Conservation (phyloP, 2,329 filamentous ascomycete genomes). For the Tetracladium maxilliforme region DNA sequence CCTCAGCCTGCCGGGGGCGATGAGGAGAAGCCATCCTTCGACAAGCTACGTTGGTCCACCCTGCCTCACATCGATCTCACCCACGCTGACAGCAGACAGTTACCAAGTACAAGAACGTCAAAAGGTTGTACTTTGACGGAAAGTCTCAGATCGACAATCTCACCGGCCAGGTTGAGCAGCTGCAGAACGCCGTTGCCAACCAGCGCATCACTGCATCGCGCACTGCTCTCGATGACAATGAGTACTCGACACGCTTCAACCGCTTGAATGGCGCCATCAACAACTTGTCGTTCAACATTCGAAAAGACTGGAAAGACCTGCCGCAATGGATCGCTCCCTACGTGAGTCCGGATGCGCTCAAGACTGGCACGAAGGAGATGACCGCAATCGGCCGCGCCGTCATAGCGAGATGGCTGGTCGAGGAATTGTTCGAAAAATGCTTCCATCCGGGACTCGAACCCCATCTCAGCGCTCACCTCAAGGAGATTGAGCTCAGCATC, state of each 20-base stretch:
- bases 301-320: conserved; percentile 80
- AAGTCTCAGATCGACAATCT: too few species aligned
- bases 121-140: conserved; percentile 94
- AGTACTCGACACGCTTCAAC: conserved; percentile 81
- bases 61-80: conserved; percentile 18
- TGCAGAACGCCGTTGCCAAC: conserved; percentile 95
- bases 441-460: conserved; percentile 84
- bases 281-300: conserved; percentile 88
- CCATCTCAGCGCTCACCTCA: conserved; percentile 62
- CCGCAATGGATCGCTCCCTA: conserved; percentile 67
- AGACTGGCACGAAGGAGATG: conserved; percentile 93
- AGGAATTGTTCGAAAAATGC: conserved; percentile 80
- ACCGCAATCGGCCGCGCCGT: conserved; percentile 83
- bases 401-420: conserved; percentile 78
- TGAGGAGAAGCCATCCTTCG: conserved; percentile 25
- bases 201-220: conserved; percentile 89
- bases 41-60: conserved; percentile 23
- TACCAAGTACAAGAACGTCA: conserved; percentile 95
- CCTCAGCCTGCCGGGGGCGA: conserved; percentile 23
- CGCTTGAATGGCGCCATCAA: conserved; percentile 87
- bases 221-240: conserved; percentile 87
- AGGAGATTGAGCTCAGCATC: conserved; percentile 78
- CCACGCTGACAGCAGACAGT: too few species aligned
- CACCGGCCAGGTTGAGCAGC: conserved; percentile 74
- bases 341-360: conserved; percentile 73